Percentiles rank a stretch among this genome's conserved stretches.
phyloP scores from a whole-genome alignment of 257 asterid genomes.

The Leptodermis oblonga region DNA sequence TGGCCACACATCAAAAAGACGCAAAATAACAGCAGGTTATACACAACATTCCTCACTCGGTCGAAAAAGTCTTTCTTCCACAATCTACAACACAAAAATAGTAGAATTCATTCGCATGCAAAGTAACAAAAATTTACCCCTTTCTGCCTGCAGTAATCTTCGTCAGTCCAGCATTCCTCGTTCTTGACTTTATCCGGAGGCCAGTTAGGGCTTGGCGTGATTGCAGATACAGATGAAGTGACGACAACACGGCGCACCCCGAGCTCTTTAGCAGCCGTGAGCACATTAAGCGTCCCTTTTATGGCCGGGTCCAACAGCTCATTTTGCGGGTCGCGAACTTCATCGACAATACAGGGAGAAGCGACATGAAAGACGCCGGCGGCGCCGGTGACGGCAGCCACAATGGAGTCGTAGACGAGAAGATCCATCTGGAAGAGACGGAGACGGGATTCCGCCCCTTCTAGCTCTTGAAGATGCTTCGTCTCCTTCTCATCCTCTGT shows the following conservation, averaged over 20 bases:
- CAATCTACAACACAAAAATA: too few relatives aligned
- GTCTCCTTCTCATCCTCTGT: slow-evolving; percentile 75
- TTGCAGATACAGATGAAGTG: slow-evolving; percentile 72
- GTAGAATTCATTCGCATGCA: too few relatives aligned
- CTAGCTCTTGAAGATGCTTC: slow-evolving; percentile 64
- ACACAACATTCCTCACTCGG: too few relatives aligned
- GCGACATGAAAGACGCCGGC: slow-evolving; percentile 76
- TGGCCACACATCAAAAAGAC: too few relatives aligned
- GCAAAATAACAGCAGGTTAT: neutral
- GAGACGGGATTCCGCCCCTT: slow-evolving; percentile 67
- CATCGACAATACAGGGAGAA: slow-evolving; percentile 60
- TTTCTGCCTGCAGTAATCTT: slow-evolving; percentile 66
- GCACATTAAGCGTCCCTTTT: slow-evolving; percentile 77
- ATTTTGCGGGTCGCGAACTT: slow-evolving; percentile 66
- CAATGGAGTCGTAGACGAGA: slow-evolving; percentile 59
- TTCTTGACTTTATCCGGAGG: slow-evolving; percentile 56
- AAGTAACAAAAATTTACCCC: slow-evolving; percentile 44
- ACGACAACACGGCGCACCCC: slow-evolving; percentile 89
- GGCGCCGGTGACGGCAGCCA: slow-evolving; percentile 50
- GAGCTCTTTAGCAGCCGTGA: slow-evolving; percentile 79
- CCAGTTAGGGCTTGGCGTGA: slow-evolving; percentile 63
- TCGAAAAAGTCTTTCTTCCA: too few relatives aligned
- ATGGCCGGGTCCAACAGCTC: slow-evolving; percentile 77
- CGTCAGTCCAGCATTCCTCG: slow-evolving; percentile 92
- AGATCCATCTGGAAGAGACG: slow-evolving; percentile 66